Evolutionary conservation across 2,329 filamentous ascomycete genomes (phyloP).

Genomic region (Claviceps sp.): DNA sequence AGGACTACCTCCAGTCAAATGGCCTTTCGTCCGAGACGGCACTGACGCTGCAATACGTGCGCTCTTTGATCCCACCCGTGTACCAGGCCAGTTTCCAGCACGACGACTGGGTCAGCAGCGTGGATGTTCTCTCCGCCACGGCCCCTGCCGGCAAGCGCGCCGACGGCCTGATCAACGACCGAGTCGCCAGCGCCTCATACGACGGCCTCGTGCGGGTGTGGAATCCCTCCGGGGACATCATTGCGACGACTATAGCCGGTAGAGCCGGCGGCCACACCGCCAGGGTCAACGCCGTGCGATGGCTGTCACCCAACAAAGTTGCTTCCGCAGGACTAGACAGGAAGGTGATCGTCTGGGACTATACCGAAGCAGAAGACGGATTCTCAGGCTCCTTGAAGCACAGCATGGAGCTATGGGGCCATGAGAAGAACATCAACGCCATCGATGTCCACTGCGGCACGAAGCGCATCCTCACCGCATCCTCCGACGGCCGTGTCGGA

Average conservation of each 20-base stretch:
- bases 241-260: constrained; percentile 59
- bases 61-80: constrained; percentile 75
- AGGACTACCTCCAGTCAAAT: constrained; percentile 76
- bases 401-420: constrained; percentile 71
- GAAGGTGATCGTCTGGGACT: constrained; percentile 83
- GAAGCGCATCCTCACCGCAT: constrained; percentile 72
- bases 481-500: constrained; percentile 70
- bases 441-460: constrained; percentile 62
- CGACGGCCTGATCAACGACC: constrained; percentile 20
- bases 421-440: constrained; percentile 60
- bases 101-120: constrained; percentile 87
- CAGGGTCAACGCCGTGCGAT: constrained; percentile 70
- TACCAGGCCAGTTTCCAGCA: constrained; percentile 91
- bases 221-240: constrained; percentile 75
- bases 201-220: constrained; percentile 82
- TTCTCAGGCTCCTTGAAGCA: constrained; percentile 53
- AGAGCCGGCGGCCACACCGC: constrained; percentile 61
- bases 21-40: constrained; percentile 83
- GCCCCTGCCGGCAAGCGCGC: constrained; percentile 44
- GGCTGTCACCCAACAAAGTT: constrained; percentile 64
- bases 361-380: constrained; percentile 50
- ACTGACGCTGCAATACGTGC: constrained; percentile 82
- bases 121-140: constrained; percentile 64
- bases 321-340: constrained; percentile 76
- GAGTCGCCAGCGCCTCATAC: constrained; percentile 85